phyloP scores from a whole-genome alignment of 805 yeast species.

The Cyberlindnera maclurae region DNA sequence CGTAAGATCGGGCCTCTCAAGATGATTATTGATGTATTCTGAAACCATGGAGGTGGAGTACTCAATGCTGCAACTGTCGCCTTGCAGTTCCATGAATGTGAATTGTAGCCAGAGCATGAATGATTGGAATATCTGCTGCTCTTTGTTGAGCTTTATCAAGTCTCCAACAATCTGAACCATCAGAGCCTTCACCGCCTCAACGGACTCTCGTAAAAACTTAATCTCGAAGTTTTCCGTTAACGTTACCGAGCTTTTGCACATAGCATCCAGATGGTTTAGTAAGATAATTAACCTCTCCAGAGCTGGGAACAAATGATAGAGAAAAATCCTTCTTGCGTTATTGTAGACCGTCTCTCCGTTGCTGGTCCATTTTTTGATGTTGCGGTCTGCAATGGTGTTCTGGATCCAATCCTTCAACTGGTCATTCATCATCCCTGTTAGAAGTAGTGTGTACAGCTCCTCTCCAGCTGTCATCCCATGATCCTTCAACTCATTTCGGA shows the following conservation, averaged over 20 bases:
- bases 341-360: conserved; percentile 47
- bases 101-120: conserved; percentile 36
- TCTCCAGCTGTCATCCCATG: conserved; percentile 27
- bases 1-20: conserved; percentile 18
- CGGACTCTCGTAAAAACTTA: conserved; percentile 7
- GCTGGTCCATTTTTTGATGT: conserved; percentile 47
- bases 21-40: conserved; percentile 20
- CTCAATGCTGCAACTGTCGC: conserved; percentile 16
- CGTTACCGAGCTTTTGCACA: conserved; percentile 26
- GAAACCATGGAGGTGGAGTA: conserved; percentile 22
- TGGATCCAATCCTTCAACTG: conserved; percentile 51
- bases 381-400: conserved; percentile 62
- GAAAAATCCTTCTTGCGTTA: conserved; percentile 37
- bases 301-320: conserved; percentile 45
- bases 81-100: conserved; percentile 23
- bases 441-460: conserved; percentile 38
- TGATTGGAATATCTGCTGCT: conserved; percentile 37
- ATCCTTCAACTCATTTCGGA: conserved; percentile 28
- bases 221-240: conserved; percentile 4
- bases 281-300: conserved; percentile 47
- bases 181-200: conserved; percentile 14
- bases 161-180: conserved; percentile 28
- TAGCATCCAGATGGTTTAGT: conserved; percentile 35
- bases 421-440: conserved; percentile 48
- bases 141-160: conserved; percentile 37